Percentiles rank a stretch among this genome's conserved stretches.
phyloP scores from a whole-genome alignment of 1,284 basidiomycete genomes.

The Boletellus deceptivus region DNA sequence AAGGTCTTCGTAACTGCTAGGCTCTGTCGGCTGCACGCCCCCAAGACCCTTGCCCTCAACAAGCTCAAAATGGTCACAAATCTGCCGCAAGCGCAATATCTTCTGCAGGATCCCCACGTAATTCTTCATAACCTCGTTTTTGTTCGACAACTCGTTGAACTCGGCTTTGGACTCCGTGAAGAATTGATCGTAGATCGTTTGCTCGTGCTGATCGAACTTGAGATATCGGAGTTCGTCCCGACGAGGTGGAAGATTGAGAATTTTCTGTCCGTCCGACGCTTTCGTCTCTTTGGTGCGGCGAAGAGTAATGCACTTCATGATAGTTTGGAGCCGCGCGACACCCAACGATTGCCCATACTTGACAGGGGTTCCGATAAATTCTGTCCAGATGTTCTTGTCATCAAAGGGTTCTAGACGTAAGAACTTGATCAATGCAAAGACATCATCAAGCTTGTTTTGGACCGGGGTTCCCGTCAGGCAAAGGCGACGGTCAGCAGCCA shows the following conservation, averaged over 20 bases:
- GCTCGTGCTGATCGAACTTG: conserved; percentile 82
- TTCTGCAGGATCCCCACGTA: conserved; percentile 98
- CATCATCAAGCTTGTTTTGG: conserved; percentile 98
- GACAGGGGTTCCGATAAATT: conserved; percentile 88
- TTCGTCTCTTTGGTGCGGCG: conserved; percentile 94
- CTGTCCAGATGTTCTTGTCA: conserved; percentile 91
- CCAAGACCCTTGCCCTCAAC: conserved; percentile 74
- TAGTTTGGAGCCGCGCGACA: conserved; percentile 89
- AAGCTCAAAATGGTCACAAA: conserved; percentile 94
- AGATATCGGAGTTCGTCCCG: conserved; percentile 84
- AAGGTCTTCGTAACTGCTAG: conserved; percentile 69
- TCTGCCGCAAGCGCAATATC: conserved; percentile 91
- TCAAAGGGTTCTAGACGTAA: conserved; percentile 90
- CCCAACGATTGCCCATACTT: conserved; percentile 92
- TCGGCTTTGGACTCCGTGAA: conserved; percentile 88
- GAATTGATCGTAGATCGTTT: conserved; percentile 84
- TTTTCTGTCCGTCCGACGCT: conserved; percentile 76
- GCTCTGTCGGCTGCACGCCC: conserved; percentile 37
- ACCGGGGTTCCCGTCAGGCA: conserved; percentile 97
- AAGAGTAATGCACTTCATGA: conserved; percentile 96
- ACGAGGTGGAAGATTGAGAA: conserved; percentile 86
- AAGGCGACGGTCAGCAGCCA: conserved; percentile 89
- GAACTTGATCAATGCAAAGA: conserved; percentile 96
- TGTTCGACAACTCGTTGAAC: conserved; percentile 82
- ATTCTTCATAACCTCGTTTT: conserved; percentile 94